Base-by-base conservation (phyloP, 345 rosid genomes). In the Moricandia moricandioides region DNA sequence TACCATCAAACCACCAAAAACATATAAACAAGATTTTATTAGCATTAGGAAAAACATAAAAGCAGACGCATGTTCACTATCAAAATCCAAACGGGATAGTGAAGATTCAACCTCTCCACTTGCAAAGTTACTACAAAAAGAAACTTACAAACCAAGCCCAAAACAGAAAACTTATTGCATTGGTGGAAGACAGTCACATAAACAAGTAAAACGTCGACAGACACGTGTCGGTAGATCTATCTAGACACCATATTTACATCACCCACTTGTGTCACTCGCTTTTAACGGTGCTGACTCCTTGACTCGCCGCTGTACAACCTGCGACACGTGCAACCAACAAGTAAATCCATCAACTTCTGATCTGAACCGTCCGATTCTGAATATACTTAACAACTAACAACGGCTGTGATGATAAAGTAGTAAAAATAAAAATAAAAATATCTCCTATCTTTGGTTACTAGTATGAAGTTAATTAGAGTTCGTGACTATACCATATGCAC, bases 251-350 rank as follows among this genome's bases (percentile, higher is more conserved):
- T 65, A 34, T 35, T 56, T 78, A 65, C 37, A 66, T 78, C 67
- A 71, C 59, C 27, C 35, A 4, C 45, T 29, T 52, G 62, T 65
- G 6, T 60, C n/a, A 3, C 66, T 29, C n/a, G 24, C 24, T 21
- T 67, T 81, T 78, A 76, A 45, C 77, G 86, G 47, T 85, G 96
- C 86, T 88, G 84, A 88, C 89, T 94, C 85, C 88, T 87, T 0
- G 95, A 86, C 64, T 90, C 96, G 39, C 88, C 91, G 39, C 97
- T 91, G 91, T 94, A 94, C 34, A 94, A 86, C 98, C 98, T 94
- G 86, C 49, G 24, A 73, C 71, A 71, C 37, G 31, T 16, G 27
- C 31, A 24, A 21, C 24, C 47, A 58, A 7, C 37, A 3, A 31
- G 34, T 60, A 24, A 74, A 43, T 3, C 34, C 34, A 33, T 52